Base-by-base conservation (phyloP, 768 basidiomycete genomes). In the Polyporus arcularius region DNA sequence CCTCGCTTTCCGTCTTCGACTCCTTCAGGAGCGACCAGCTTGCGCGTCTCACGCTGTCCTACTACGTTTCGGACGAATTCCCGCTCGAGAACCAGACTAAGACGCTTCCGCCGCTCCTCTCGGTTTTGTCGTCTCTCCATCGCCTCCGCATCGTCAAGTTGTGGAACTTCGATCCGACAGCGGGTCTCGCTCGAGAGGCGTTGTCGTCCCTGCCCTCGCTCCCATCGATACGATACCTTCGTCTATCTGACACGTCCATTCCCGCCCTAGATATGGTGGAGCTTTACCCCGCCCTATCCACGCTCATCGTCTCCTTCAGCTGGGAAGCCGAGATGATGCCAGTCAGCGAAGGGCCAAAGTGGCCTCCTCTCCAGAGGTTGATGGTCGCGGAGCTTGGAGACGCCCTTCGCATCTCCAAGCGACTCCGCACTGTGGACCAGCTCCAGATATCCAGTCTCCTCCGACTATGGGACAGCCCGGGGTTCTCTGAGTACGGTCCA, bases 231-330 rank as follows among this genome's bases (percentile, higher is more conserved):
- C 32, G 18, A 21, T 40, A 53, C 15, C 58, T 59, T 14, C 52
- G 52, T n/a, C 18, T 60, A 4, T 54, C 46, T 7, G 40, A 49
- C 7, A 31, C 46, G 5, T 39, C 59, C 7, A 5, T 21, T 3
- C 32, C 15, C 7, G 53, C 59, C 9, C 47, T 60, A 12, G 53
- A 60, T 16, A 30, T 60, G 40, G 59, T 60, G n/a, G 28, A n/a
- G 10, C 51, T 54, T 1, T 50, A 46, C 15, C 59, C 53, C 15
- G 40, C 12, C 31, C 40, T 60, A 4, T 42, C 26, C 10, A 49
- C 53, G 5, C 53, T 60, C 5, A 45, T 46, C 2, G 46, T 41
- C 16, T 40, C 48, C 8, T 2, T 47, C 6, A 21, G 11, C 47
- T 9, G 12, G 9, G 43, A 31, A 15, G 16, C 14, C 7, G 3